Evolutionary conservation across 176 grass and related monocot genomes (phyloP), one percentile per base, ranked within the genome.

Genomic region (Microstegium vimineum): DNA sequence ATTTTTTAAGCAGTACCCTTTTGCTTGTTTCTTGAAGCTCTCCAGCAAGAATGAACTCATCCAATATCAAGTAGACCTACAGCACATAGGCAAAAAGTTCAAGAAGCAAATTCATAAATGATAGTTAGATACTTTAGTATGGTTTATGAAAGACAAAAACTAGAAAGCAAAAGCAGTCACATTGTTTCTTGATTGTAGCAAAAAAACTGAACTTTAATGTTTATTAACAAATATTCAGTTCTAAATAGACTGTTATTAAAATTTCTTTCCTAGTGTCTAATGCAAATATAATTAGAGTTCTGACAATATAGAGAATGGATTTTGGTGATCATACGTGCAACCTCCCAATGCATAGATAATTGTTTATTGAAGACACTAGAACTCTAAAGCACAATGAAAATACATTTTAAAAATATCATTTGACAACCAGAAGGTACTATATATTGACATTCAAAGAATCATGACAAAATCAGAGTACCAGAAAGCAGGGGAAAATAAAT

Each of bases 11-110:
- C 32, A 11, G 30, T 93, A 98, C 95, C 89, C 70, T 95, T 86
- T 98, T 98, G 84, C 95, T 98, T 82, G 92, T 98, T 87, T 98
- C 95, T 98, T 98, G 95, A 84, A 98, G 85, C 80, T 98, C 95
- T 46, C 95, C 95, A 11, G 95, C 95, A 77, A 98, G 95, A 87
- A 98, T 98, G 84, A 95, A 98, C 69, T 98, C 95, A 78, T 98
- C 95, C 82, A 98, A 74, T 93, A 98, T 98, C 45, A 98, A 86
- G 87, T 95, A 98, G 18, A 98, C 95, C 95, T 98, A 77, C n/a
- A 86, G 12, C 34, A 74, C 27, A 81, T n/a, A 85, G 14, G 13
- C 66, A 70, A 42, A 42, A 74, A 54, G 66, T 30, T 74, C 66
- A 26, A 40, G 32, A 62, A 43, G 3, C 1, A 60, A 46, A 74